These are phyloP conservation scores for Fusarium haematococcum DNA, from an alignment of 2,329 filamentous ascomycete genomes.

Conservation along the genomic window DNA sequence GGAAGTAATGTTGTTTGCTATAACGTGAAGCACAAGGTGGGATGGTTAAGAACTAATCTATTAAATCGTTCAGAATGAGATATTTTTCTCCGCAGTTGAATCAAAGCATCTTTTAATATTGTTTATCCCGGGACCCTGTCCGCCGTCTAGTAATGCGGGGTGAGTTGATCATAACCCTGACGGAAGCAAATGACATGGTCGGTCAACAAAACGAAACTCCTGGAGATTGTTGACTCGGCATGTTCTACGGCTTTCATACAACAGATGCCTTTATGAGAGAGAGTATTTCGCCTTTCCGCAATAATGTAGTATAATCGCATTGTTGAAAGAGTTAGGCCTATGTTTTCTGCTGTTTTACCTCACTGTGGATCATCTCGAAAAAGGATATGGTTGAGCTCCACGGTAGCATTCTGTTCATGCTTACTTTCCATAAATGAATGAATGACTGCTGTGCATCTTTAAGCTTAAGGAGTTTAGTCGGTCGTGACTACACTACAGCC, in stretches of 20 bases:
- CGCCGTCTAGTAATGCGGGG: neutral
- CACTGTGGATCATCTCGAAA: too few species aligned
- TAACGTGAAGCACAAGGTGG: neutral
- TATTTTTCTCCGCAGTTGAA: neutral
- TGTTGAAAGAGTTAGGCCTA: too few species aligned
- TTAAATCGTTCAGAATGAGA: neutral
- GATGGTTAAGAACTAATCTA: neutral
- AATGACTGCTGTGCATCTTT: neutral
- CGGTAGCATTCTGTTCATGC: too few species aligned
- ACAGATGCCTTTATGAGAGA: too few species aligned
- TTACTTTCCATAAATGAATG: neutral
- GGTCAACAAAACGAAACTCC: neutral
- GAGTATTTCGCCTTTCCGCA: too few species aligned
- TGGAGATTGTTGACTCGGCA: neutral
- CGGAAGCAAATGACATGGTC: too few species aligned
- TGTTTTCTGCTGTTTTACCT: too few species aligned
- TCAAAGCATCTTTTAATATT: neutral
- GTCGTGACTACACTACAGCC: neutral
- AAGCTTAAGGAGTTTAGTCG: too few species aligned
- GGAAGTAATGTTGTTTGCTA: neutral
- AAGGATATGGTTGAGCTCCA: too few species aligned
- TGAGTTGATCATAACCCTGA: neutral
- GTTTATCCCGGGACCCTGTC: neutral
- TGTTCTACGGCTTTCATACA: too few species aligned
- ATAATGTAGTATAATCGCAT: too few species aligned